Base-by-base conservation (phyloP, 2,329 filamentous ascomycete genomes). In the Calonectria naviculata region DNA sequence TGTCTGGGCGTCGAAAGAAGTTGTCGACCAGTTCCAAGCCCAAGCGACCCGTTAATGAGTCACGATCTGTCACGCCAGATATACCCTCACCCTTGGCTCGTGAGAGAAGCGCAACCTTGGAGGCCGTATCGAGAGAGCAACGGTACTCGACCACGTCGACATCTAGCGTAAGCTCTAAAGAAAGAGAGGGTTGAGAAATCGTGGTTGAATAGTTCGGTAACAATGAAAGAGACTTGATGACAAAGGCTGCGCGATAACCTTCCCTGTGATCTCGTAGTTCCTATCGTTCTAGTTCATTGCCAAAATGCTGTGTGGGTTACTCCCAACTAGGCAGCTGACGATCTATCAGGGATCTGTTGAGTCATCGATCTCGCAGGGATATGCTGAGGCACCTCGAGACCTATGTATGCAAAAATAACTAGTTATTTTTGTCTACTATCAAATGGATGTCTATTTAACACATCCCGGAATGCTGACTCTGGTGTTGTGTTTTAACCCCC, bases 41-140 rank as follows among this genome's bases (percentile, higher is more conserved):
- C 21, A 87, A 84, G 77, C 83, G 87, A 38, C 80, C 85, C 0
- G 83, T 83, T 0, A 81, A 82, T 5, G 88, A 90, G 56, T 87
- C 86, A 5, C 81, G 89, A 62, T 90, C 88, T 5, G 84, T 88
- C 3, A 90, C 89, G 4, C 89, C 89, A 1, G 89, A 91, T 47
- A 84, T 84, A 21, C 83, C 88, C 5, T 90, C 89, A 4, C 89
- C 88, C 4, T 78, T 91, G 70, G 86, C 87, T 8, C 84, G 83
- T 63, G 88, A 88, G 74, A 87, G 84, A 71, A 87, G 82, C 58
- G 73, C 70, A 24, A 74, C 76, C 13, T 44, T 62, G 31, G 68
- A 70, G 31, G 46, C 56, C 21, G 46, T 60, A 8, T 52, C 47
- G 6, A 38, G 41, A 38, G 54, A 67, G 44, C 56, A 62, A 38